Evolutionary conservation across 2,329 filamentous ascomycete species (phyloP).

Genomic region (Xylariaceae sp.): DNA sequence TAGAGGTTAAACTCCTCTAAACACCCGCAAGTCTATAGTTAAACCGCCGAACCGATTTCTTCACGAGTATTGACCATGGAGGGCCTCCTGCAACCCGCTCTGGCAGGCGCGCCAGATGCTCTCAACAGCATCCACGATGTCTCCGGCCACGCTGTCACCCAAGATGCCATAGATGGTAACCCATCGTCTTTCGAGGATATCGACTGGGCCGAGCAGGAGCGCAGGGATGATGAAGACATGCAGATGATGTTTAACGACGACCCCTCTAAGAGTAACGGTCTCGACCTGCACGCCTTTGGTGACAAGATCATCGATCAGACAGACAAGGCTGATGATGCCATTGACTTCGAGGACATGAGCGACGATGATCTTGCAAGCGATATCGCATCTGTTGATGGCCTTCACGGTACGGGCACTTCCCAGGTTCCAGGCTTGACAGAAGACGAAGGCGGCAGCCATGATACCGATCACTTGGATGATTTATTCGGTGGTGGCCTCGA

Average conservation of each 20-base stretch:
- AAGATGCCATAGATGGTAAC: constrained; percentile 27
- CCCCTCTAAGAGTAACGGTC: constrained; percentile 39
- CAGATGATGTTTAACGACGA: constrained; percentile 50
- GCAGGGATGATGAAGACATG: constrained; percentile 36
- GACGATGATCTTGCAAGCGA: constrained; percentile 87
- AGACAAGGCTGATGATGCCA: constrained; percentile 86
- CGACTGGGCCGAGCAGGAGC: constrained; percentile 31
- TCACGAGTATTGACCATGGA: constrained; percentile 9
- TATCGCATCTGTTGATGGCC: constrained; percentile 36
- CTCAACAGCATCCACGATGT: constrained; percentile 12
- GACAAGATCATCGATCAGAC: constrained; percentile 54
- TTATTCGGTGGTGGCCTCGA: constrained; percentile 61
- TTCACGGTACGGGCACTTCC: constrained; percentile 37
- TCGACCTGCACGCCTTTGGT: constrained; percentile 36
- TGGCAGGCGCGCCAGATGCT: constrained; percentile 16
- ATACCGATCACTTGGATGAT: constrained; percentile 54
- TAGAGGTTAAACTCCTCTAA: constrained; percentile 2
- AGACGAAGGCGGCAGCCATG: constrained; percentile 57
- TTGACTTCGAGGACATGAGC: constrained; percentile 86
- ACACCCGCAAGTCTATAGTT: neutral
- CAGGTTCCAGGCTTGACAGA: constrained; percentile 54
- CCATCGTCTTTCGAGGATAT: constrained; percentile 24
- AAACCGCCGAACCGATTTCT: neutral
- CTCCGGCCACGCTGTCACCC: constrained; percentile 25
- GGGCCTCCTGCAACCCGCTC: constrained; percentile 4